Base-by-base conservation (phyloP, 2,329 filamentous ascomycete species). In the Pezicula carpinea region DNA sequence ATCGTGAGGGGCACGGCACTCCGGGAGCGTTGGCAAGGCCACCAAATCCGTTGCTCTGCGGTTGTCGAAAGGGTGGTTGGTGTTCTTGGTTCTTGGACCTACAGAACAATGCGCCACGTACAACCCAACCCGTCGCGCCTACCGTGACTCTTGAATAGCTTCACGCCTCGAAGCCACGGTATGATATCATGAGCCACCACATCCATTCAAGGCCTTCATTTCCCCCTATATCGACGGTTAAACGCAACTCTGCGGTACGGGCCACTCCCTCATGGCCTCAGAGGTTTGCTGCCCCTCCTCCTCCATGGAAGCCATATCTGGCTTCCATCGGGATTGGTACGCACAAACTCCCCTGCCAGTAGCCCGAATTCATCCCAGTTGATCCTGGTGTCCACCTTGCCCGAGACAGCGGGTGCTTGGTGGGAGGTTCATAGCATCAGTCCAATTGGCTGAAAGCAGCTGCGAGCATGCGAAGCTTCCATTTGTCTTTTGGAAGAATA, bases 281-380 rank as follows among this genome's bases (percentile, higher is more conserved):
- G 18, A 15, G 17, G 33, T 14, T 35, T 7, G 33, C 14, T 19
- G n/a, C 10, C 8, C 8, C 33, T 15, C 11, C n/a, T 14, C 18
- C 18, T 19, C 33, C 33, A 35, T 15, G 18, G 33, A 21, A 38
- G 35, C 35, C 14, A 35, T 35, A 35, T 35, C 15, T 19, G 18
- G 38, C 38, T 40, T 40, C 38, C 22, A 40, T 40, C 38, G 38
- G 38, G 22, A 40, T 40, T 40, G 38, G 18, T 19, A 40, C 15
- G 11, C 22, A 23, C 35, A 40, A 26, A 6, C 21, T 11, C 38
- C 38, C 38, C 38, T 26, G 18, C 8, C 17, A 19, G 22, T 19
- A 15, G 11, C 5, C 33, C 33, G 33, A 35, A 35, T 14, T 35
- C 33, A 35, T 35, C 33, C 33, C 26, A 29, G 26, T 29, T 29